Evolutionary conservation across 257 asterid species (phyloP).

Genomic region (Misopates orontium): DNA sequence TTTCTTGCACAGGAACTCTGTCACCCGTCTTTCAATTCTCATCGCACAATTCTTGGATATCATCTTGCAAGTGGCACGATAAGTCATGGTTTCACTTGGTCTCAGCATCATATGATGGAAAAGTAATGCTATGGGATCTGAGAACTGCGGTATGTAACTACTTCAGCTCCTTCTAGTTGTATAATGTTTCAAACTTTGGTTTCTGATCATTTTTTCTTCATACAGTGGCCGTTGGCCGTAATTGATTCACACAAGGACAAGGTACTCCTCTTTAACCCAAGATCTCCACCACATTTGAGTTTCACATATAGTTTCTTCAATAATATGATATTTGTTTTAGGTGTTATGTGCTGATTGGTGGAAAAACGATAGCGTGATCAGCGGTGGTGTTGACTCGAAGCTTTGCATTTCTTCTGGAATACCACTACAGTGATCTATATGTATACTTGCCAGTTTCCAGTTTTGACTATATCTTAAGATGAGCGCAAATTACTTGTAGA

Average conservation of each 20-base stretch:
- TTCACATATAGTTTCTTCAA: conserved; percentile 15
- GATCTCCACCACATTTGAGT: neutral
- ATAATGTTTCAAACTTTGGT: conserved; percentile 17
- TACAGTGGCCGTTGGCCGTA: conserved; percentile 91
- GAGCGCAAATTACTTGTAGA: too few relatives aligned
- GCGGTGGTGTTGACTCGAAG: conserved; percentile 89
- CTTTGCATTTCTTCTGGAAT: conserved; percentile 80
- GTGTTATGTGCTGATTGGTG: conserved; percentile 97
- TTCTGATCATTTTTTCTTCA: conserved; percentile 23
- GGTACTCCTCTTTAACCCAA: conserved; percentile 46
- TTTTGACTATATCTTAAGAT: neutral
- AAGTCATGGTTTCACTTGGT: conserved; percentile 88
- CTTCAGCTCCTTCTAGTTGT: conserved; percentile 14
- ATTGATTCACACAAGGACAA: conserved; percentile 80
- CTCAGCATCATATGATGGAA: conserved; percentile 94
- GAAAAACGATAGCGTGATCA: conserved; percentile 68
- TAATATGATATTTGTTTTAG: conserved; percentile 37
- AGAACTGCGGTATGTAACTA: conserved; percentile 76
- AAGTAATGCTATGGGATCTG: conserved; percentile 94
- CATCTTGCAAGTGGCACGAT: conserved; percentile 94
- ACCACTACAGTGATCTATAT: conserved; percentile 50
- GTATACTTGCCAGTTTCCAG: conserved; percentile 25
- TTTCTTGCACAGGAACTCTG: conserved; percentile 53
- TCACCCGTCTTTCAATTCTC: conserved; percentile 85
- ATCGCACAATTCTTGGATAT: conserved; percentile 87